Evolutionary conservation across 768 basidiomycete species (phyloP).

Genomic region (Boletus eberwhitei): DNA sequence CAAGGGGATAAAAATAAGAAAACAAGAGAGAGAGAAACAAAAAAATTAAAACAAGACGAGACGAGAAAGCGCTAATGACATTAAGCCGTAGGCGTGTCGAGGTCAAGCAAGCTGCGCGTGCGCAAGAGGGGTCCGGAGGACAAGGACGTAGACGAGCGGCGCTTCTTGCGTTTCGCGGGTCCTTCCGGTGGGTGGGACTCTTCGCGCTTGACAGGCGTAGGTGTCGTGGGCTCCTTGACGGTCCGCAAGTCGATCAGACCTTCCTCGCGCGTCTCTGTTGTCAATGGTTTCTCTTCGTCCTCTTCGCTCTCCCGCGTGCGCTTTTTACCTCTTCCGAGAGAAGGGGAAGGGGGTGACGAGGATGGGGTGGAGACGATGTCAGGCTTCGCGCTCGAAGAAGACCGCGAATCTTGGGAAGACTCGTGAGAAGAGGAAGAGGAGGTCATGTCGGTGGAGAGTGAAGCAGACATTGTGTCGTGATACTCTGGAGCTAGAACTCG

Average conservation of each 20-base stretch:
- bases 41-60: background rate
- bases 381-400: background rate
- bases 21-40: background rate
- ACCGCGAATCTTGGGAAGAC: background rate
- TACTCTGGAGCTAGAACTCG: conserved; percentile 4
- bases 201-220: background rate
- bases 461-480: background rate
- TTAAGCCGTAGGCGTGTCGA: background rate
- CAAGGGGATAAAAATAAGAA: background rate
- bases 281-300: background rate
- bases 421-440: background rate
- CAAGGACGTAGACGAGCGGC: background rate
- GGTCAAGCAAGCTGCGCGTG: conserved; percentile 2
- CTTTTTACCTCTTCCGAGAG: conserved; percentile 12
- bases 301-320: conserved; percentile 12
- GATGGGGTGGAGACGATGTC: background rate
- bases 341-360: conserved; percentile 11
- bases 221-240: background rate
- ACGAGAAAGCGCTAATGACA: background rate
- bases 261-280: background rate
- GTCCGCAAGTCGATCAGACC: background rate
- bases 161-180: conserved; percentile 16
- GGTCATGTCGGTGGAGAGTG: background rate
- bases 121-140: background rate
- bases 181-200: background rate